Base-by-base conservation (phyloP, 2,329 filamentous ascomycete genomes). In the Aspergillus sergii region DNA sequence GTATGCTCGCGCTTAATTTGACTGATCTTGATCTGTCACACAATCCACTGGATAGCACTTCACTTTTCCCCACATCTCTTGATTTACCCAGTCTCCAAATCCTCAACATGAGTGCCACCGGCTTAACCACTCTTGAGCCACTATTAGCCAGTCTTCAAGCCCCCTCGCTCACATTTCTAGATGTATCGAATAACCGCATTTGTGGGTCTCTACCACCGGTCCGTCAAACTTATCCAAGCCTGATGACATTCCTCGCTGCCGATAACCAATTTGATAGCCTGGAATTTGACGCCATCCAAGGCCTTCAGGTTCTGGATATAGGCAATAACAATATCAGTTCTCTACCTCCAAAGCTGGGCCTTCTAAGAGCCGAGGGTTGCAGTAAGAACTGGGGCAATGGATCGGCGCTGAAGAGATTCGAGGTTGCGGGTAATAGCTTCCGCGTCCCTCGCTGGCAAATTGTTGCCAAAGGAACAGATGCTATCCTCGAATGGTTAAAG, bases 351-450 rank as follows among this genome's bases (percentile, higher is more conserved):
- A 88, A 89, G 9, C 84, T 98, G 12, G 94, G 94, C 0, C 81
- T 96, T 14, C 82, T 96, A 0, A 89, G 89, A 28, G 89, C 89
- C 1, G 82, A 82, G 30, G 75, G 77, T 11, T 73, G 71, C 19
- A 70, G 71, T 21, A 66, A 70, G 23, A 78, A 74, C n/a, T 75
- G 74, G 71, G 74, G 76, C 5, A 73, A 72, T 45, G 83, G 83
- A 2, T 72, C 73, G 80, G 88, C 70, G 66, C 87, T 79, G 81
- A 91, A 83, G 77, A 86, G 83, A 59, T 81, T 97, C 11, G 90
- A 96, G 55, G 90, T 97, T 4, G 87, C 86, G 32, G 93, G 93
- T 0, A 98, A 98, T 75, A 85, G 89, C 36, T 98, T 98, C 79
- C 85, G 92, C 36, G 93, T 97, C 36, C 94, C 94, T 0, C 88